Evolutionary conservation across 2,329 filamentous ascomycete species (phyloP), one percentile per base, ranked within the genome.

Genomic region (Chaetomium globosum): DNA sequence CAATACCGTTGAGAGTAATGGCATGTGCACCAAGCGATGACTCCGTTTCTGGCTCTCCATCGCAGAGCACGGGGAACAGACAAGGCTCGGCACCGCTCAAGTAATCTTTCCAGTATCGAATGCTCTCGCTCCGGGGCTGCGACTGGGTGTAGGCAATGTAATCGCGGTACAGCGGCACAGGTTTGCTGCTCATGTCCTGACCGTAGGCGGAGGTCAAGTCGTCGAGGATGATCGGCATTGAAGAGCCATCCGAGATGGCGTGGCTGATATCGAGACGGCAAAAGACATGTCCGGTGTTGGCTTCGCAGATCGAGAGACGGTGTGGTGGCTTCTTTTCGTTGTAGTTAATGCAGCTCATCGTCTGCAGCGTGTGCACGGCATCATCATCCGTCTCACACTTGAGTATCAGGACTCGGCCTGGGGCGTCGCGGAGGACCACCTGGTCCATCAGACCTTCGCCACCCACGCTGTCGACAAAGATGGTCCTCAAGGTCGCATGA

Each of bases 221-320:
- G 2, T 67, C 58, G 4, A 77, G 68, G 8, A 78, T 54, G 16
- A 76, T 70, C 0, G 80, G 77, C 26, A 83, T 77, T 0, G 82
- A 84, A 31, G 76, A 78, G 0, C 82, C 83, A 71, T 85, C 83
- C 73, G 79, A 81, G 26, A 82, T 79, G 5, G 79, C 79, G 68
- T 85, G 83, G 67, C 79, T 83, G 68, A 79, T 73, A 21, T 78
- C 76, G 10, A 79, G 62, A 30, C 69, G 71, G 49, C 72, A 73
- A 49, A 70, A 65, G 3, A 70, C 49, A 54, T 64, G 28, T 10
- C 69, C 60, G 4, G 4, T 49, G 4, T 39, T 13, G 6, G 55
- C 57, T n/a, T 28, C 63, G 59, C 65, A 71, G 31, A 72, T 23
- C 1, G 66, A 49, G 33, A 72, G 65, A 1, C 67, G 63, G 28